Base-by-base conservation (phyloP, 768 basidiomycete genomes). In the Omphalotus guepiniiformis region DNA sequence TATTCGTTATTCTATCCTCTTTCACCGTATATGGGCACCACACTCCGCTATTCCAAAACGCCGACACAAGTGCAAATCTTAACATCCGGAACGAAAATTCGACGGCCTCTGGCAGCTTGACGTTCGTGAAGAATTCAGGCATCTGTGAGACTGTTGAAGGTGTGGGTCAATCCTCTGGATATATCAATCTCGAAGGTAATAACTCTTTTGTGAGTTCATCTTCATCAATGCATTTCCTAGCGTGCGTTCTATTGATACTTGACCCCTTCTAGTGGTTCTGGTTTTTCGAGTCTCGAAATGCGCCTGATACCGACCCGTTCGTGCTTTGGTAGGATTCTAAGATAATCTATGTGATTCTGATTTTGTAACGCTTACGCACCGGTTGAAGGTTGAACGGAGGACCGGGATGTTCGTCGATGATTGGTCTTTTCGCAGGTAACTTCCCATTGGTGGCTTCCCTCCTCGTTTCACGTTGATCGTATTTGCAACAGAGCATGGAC, bases 271-370 rank as follows among this genome's bases (percentile, higher is more conserved):
- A 74, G 73, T 76, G 68, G 69, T 75, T 75, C 47, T 76, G 73
- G 70, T 76, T 75, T 57, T 76, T 75, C 40, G 75, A 73, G 48
- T 64, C 74, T 16, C 66, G 74, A 28, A 53, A 71, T 37, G 63
- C 63, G 6, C 69, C 72, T 1, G 67, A 69, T 47, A 68, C 61
- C 4, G 73, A 73, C 1, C 74, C 74, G 2, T 71, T 76, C 50
- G 71, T 71, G 15, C 56, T 75, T 18, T 76, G 74, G 72, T 68
- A 46, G 42, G 29, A n/a, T 19, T n/a, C 18, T 32, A 27, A 2
- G 15, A 23, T 2, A 41, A 15, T 37, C 42, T 7, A 16, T n/a
- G 16, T 48, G 34, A n/a, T n/a, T n/a, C n/a, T n/a, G n/a, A n/a
- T n/a, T 28, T 39, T n/a, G n/a, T n/a, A 18, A n/a, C 12, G 12